Evolutionary conservation across 169 alveolate genomes (phyloP), one percentile per base, ranked within the genome.

Genomic region (Plasmodium cynomolgi): DNA sequence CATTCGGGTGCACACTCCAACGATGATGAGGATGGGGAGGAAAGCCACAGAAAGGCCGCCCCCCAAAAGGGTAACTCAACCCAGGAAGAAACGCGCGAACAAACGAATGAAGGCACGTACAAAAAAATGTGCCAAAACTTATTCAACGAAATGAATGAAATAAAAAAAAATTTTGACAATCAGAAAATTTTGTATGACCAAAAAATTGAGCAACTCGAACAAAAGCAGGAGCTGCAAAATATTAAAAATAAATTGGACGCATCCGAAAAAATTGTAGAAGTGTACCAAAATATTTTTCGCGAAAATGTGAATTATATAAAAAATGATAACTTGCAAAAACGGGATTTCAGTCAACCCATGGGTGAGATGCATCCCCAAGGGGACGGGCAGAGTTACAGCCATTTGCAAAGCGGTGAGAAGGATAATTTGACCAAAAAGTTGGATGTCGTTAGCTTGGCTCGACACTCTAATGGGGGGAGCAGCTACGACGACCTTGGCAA

Each of bases 191-290:
- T 85, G 39, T 74, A 85, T 75, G 82, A 39, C 29, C 56, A 85
- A n/a, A 88, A 88, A 88, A 88, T 80, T 23, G 83, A 79, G 33
- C 88, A 88, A 6, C 11, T 88, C 15, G 94, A 58, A 44, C 86
- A 88, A 80, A 33, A 58, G 41, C 94, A 88, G 71, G 94, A 88
- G 71, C 81, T 88, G 29, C 94, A 88, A 79, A 88, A 80, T 80
- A 77, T 88, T 2, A 88, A 79, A 34, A 88, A 88, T 81, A 80
- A 88, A 29, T 79, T 88, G 73, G 72, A 88, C 81, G 74, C 94
- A 56, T 80, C 94, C 5, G 94, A 88, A 80, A 88, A 88, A 68
- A 58, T 79, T 79, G 88, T 88, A n/a, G 62, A 88, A 68, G 86
- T 88, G 13, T 88, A 88, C 81, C 90, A 88, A 80, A 54, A 81